Percentiles rank a stretch among this genome's conserved stretches.
Conservation (phyloP, 2,329 filamentous ascomycete species). For the Botrytis squamosa region DNA sequence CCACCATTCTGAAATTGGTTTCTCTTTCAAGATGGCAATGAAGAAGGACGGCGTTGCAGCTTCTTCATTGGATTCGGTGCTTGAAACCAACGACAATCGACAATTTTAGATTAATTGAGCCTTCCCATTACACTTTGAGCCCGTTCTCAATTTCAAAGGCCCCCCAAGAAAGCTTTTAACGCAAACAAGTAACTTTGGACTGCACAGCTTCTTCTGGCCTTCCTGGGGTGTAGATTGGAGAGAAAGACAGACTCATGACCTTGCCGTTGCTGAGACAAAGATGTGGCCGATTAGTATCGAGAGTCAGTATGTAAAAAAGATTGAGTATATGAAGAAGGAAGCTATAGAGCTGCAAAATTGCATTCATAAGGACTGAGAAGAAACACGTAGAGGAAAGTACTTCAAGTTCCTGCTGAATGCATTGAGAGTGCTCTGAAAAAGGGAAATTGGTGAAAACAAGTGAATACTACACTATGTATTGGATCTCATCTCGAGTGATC, state of each 20-base stretch:
- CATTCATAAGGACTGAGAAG: background rate
- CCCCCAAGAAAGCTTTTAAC: constrained; percentile 14
- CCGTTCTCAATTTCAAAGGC: constrained; percentile 24
- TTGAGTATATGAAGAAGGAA: constrained; percentile 22
- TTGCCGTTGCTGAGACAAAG: constrained; percentile 61
- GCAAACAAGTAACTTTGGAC: constrained; percentile 11
- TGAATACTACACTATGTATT: background rate
- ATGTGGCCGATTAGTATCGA: constrained; percentile 45
- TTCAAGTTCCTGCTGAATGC: background rate
- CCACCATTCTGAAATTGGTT: constrained; percentile 55
- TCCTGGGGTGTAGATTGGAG: constrained; percentile 47
- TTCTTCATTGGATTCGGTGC: background rate
- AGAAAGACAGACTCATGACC: constrained; percentile 59
- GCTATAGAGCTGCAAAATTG: background rate
- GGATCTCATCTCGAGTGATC: background rate
- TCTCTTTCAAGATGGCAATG: background rate
- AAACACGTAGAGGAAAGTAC: background rate
- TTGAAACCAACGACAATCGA: constrained; percentile 53
- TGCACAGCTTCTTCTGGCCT: constrained; percentile 45
- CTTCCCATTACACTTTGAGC: background rate
- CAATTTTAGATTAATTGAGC: constrained; percentile 55
- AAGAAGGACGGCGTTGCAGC: background rate
- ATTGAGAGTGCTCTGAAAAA: too few species aligned
- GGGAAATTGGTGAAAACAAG: background rate
- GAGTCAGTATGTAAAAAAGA: background rate